Percentiles rank a stretch among this genome's conserved stretches.
Evolutionary conservation across 73 alveolate genomes (phyloP).

Genomic region (Tetrahymena malaccensis): DNA sequence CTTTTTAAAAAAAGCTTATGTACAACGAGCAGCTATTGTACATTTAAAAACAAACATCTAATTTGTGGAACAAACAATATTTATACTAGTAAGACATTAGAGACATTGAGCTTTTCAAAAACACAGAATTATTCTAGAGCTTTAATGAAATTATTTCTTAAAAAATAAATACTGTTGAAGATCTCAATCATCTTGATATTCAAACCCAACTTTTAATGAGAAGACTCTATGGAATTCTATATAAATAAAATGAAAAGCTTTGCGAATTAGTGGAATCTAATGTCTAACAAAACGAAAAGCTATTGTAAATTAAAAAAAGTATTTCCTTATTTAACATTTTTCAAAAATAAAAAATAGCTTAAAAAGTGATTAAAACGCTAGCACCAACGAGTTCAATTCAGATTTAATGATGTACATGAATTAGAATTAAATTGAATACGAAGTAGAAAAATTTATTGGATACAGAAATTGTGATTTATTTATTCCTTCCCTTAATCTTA

Average conservation of each 20-base stretch:
- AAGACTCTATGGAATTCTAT: neutral
- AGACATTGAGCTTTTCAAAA: neutral
- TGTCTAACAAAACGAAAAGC: neutral
- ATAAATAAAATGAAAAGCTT: neutral
- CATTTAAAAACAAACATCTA: neutral
- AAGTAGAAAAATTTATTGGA: neutral
- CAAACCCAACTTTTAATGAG: neutral
- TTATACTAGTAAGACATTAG: neutral
- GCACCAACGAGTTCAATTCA: neutral
- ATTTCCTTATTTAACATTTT: neutral
- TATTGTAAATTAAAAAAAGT: neutral
- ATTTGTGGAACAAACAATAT: neutral
- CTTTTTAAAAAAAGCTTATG: neutral
- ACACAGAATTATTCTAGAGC: neutral
- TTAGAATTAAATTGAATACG: neutral
- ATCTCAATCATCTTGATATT: neutral
- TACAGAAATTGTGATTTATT: neutral
- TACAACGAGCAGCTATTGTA: neutral
- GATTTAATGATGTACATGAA: neutral
- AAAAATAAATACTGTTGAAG: neutral
- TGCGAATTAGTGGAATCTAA: neutral
- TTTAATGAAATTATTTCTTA: neutral
- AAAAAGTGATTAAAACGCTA: neutral
- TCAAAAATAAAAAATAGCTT: neutral
- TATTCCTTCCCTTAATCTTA: neutral